Evolutionary conservation across 2,329 filamentous ascomycete genomes (phyloP), one percentile per base, ranked within the genome.

Genomic region (Neonectria magnoliae): DNA sequence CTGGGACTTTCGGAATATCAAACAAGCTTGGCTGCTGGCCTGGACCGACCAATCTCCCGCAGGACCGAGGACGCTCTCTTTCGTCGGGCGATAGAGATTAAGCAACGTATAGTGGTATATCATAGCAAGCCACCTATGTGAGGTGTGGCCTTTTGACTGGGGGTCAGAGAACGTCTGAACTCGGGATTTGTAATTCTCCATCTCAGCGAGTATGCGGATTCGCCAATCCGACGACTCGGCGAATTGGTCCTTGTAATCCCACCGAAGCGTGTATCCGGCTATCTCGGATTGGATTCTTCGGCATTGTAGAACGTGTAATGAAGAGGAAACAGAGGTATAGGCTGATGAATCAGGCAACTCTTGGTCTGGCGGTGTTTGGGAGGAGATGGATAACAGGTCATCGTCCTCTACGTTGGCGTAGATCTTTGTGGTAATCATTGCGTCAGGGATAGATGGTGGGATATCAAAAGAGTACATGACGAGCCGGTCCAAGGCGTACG

Each of bases 101-200:
- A 73, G 65, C 2, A 76, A 57, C 42, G 64, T 70, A 62, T 76
- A 77, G 52, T 75, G 69, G 56, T 77, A 76, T 20, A 77, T 75
- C 72, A 76, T 75, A 29, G 68, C 68, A 27, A 76, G 70, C 74
- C 75, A 77, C 29, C 72, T 58, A 9, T 68, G 50, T 25, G 70
- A 73, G 0, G 69, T 66, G 48, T 72, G 68, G n/a, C 64, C 66
- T 29, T 69, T 71, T 4, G 70, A 56, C 0, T 65, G 60, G 4
- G 71, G 59, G n/a, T 71, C 66, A 18, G 72, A 68, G 50, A 71
- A 73, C 5, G 64, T 66, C n/a, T 67, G 59, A 8, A 68, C 70
- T 1, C 68, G 67, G 13, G 64, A 61, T 33, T 70, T 69, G 60
- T 69, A 75, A 27, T 55, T 68, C 48, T 76, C 68, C 11, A 76